A percentile compares a stretch with the other conserved stretches of the same genome.
Evolutionary conservation across 345 rosid genomes (phyloP).

Genomic region (Firmiana major): DNA sequence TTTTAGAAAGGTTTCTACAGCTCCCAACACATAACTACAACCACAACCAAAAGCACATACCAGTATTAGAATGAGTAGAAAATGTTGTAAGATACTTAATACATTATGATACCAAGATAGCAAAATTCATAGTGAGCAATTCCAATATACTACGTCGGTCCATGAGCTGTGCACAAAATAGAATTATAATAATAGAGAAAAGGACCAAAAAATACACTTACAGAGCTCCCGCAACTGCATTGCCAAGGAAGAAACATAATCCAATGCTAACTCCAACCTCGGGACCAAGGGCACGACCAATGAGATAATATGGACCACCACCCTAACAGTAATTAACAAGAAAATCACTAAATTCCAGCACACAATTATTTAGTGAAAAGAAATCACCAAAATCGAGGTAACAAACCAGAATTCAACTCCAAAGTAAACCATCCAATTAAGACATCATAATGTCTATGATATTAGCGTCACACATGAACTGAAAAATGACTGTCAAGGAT

Average conservation of each 20-base stretch:
- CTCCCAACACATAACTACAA: slow-evolving; percentile 93
- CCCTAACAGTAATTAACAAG: slow-evolving; percentile 45
- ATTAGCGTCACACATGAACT: background rate
- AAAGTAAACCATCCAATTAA: background rate
- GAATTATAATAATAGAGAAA: background rate
- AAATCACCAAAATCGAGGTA: slow-evolving; percentile 5
- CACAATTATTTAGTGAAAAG: background rate
- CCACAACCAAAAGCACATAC: slow-evolving; percentile 17
- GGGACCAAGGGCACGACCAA: slow-evolving; percentile 99
- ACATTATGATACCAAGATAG: slow-evolving; percentile 7
- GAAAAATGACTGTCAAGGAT: background rate
- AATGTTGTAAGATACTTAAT: background rate
- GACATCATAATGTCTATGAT: background rate
- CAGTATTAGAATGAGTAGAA: background rate
- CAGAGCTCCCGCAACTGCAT: slow-evolving; percentile 99
- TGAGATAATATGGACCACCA: slow-evolving; percentile 99
- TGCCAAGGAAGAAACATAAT: slow-evolving; percentile 97
- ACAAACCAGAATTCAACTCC: slow-evolving; percentile 6
- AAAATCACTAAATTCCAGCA: slow-evolving; percentile 13
- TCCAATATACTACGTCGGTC: background rate
- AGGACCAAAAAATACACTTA: slow-evolving; percentile 47
- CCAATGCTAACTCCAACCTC: slow-evolving; percentile 99
- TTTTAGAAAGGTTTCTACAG: slow-evolving; percentile 95
- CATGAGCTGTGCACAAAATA: background rate
- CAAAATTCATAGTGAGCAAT: background rate